Evolutionary conservation across 2,329 filamentous ascomycete species (phyloP), one percentile per base, ranked within the genome.

Genomic region (Microsporum audouinii): DNA sequence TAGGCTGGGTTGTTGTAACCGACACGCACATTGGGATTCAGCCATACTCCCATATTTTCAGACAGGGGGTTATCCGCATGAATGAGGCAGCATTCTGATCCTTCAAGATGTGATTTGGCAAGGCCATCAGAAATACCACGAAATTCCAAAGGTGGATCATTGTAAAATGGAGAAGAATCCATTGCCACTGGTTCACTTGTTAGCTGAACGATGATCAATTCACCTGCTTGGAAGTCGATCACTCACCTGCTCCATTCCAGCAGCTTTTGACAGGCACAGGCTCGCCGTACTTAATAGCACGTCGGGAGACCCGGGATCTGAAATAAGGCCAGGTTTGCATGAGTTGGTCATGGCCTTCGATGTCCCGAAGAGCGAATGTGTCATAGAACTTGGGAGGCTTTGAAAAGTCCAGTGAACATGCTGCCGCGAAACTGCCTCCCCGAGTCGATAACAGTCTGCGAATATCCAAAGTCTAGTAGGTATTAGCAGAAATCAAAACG

Each of bases 81-180:
- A 17, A 76, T 73, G 59, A 91, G 80, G 71, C 88, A 91, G 75
- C 88, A 91, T 72, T 91, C 88, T 12, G 84, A 88, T n/a, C 80
- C 88, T 71, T 91, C 88, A 31, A 91, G 77, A 53, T 75, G 72
- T 34, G 67, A 68, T 2, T 66, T 62, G 0, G 79, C 79, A 1
- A 92, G 80, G 2, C 78, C 80, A 68, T 88, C 86, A 0, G 82
- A 69, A 27, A 88, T 77, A 3, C 79, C 85, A 7, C 87, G 82
- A 71, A 89, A 89, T n/a, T 74, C 77, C 0, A 88, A 64, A 68
- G 1, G 69, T 59, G 1, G 63, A 60, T 5, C 61, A 33, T 58
- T 69, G 69, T 59, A 68, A 65, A 47, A 68, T 58, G 66, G 66
- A 51, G 65, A 63, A 58, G 63, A 61, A 53, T 63, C 63, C 51